A percentile compares a stretch with the other conserved stretches of the same genome.
phyloP scores from a whole-genome alignment of 352 stramenopile species.

The Halophytophthora polymorphica region DNA sequence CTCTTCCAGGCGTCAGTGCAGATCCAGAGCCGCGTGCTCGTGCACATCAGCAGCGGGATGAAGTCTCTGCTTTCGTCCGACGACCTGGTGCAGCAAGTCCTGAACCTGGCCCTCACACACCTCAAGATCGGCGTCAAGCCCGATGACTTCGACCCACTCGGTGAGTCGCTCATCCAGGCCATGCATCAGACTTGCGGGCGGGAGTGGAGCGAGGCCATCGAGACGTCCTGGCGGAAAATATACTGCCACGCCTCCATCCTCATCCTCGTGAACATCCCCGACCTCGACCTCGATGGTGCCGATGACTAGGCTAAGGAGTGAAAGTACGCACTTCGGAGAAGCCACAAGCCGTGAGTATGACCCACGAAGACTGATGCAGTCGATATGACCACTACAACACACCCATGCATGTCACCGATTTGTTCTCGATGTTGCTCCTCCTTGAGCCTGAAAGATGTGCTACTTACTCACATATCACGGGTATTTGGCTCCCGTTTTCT shows the following conservation, averaged over 20 bases:
- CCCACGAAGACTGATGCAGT: too few species aligned
- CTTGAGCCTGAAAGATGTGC: too few species aligned
- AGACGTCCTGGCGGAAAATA: slow-evolving; percentile 52
- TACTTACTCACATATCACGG: slow-evolving; percentile 5
- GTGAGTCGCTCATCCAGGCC: slow-evolving; percentile 52
- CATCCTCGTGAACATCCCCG: slow-evolving; percentile 65
- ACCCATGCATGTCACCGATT: too few species aligned
- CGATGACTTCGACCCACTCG: slow-evolving; percentile 59
- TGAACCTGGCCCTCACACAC: slow-evolving; percentile 54
- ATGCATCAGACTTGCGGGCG: slow-evolving; percentile 51
- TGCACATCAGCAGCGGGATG: slow-evolving; percentile 65
- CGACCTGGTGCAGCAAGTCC: slow-evolving; percentile 56
- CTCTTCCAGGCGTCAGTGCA: slow-evolving; percentile 59
- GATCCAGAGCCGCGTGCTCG: slow-evolving; percentile 58
- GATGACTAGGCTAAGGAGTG: slow-evolving; percentile 16
- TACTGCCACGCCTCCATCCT: slow-evolving; percentile 60
- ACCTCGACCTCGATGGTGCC: slow-evolving; percentile 46
- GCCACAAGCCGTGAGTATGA: too few species aligned
- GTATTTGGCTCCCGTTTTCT: slow-evolving; percentile 13
- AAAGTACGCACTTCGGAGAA: too few species aligned
- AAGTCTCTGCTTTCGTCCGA: slow-evolving; percentile 53
- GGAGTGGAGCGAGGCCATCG: slow-evolving; percentile 46
- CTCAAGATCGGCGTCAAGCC: slow-evolving; percentile 68
- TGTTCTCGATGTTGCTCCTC: too few species aligned
- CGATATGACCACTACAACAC: too few species aligned